Evolutionary conservation across 139 green algal genomes (phyloP).

Genomic region (Choricystis sp.): DNA sequence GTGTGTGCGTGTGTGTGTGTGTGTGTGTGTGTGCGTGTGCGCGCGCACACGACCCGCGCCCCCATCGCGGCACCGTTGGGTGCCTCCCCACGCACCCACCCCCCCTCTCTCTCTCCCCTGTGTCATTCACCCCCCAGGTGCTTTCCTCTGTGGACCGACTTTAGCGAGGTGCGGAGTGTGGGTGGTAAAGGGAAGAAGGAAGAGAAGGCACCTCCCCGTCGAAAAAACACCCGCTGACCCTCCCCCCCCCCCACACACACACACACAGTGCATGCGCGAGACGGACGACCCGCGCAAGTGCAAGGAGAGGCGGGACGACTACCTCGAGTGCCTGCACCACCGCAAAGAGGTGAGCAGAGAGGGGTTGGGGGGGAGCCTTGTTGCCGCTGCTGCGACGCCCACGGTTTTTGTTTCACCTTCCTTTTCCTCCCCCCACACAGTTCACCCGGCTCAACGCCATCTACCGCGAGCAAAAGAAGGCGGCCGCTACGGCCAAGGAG

Average conservation of each 20-base stretch:
- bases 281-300: slow-evolving; percentile 36
- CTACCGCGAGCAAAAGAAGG: background rate
- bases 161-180: slow-evolving; percentile 22
- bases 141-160: slow-evolving; percentile 53
- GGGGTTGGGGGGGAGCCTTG: background rate
- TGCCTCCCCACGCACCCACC: background rate
- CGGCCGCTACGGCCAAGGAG: background rate
- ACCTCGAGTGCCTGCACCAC: slow-evolving; percentile 54
- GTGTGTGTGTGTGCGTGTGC: background rate
- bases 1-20: background rate
- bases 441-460: slow-evolving; percentile 1
- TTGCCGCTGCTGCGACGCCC: background rate
- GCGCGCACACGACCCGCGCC: too few species aligned
- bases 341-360: slow-evolving; percentile 32
- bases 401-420: background rate
- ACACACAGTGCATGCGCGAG: slow-evolving; percentile 38
- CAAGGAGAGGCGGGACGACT: slow-evolving; percentile 37
- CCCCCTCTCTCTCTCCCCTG: background rate
- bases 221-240: too few species aligned
- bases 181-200: background rate
- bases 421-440: background rate
- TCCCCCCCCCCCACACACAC: background rate
- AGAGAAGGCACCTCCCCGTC: too few species aligned
- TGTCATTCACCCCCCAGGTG: slow-evolving; percentile 37
- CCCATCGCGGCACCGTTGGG: too few species aligned